Conservation (phyloP, 192 early-diverging fungal species). For the Entrophospora sp. region DNA sequence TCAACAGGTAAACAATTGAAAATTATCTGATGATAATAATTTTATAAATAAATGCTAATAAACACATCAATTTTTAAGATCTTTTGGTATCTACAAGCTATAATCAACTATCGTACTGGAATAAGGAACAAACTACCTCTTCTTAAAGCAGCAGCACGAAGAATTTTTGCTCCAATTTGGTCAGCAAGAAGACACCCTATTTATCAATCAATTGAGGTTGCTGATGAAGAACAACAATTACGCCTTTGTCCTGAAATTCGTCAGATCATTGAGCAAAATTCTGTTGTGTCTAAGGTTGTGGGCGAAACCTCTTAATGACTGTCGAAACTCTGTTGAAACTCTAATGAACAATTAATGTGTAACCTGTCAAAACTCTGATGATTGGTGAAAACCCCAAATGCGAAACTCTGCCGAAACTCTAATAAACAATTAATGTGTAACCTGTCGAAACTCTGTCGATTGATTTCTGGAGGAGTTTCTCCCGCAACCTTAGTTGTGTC, state of each 20-base stretch:
- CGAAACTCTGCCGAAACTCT: too few species aligned
- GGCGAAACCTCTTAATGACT: too few species aligned
- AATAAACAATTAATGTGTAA: too few species aligned
- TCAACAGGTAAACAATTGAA: background rate
- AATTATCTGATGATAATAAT: background rate
- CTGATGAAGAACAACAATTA: background rate
- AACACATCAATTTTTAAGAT: background rate
- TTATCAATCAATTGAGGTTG: background rate
- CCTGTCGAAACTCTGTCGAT: too few species aligned
- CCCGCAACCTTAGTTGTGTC: too few species aligned
- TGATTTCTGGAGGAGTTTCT: too few species aligned
- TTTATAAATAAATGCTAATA: background rate
- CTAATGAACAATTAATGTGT: too few species aligned
- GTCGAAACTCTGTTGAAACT: too few species aligned
- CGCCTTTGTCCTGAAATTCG: background rate
- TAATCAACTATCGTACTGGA: background rate
- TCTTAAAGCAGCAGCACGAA: background rate
- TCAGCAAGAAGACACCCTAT: background rate
- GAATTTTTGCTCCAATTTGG: constrained; percentile 8
- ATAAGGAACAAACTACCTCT: background rate
- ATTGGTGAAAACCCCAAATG: too few species aligned
- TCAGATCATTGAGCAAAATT: background rate
- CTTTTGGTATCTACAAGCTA: background rate
- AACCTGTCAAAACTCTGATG: too few species aligned
- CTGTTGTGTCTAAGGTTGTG: too few species aligned